These are phyloP conservation scores for Nidularia pulvinata DNA, from an alignment of 768 basidiomycete species.

Conservation along the genomic window DNA sequence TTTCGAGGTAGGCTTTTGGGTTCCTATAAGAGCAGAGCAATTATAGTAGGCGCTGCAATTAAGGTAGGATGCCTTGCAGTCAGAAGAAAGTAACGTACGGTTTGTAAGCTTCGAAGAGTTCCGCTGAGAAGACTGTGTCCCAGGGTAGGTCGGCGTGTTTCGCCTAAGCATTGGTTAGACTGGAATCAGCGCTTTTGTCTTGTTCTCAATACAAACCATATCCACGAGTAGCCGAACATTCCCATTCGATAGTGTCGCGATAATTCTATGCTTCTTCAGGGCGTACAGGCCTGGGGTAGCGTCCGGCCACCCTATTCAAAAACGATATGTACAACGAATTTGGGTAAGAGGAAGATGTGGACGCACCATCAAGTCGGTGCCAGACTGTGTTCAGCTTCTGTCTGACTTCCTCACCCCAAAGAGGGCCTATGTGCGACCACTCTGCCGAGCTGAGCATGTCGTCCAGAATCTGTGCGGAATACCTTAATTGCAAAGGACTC, in stretches of 20 bases:
- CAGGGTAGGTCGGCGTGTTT: conserved; percentile 62
- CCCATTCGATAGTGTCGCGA: conserved; percentile 63
- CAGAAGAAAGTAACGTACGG: conserved; percentile 44
- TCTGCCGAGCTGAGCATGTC: conserved; percentile 43
- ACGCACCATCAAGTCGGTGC: conserved; percentile 59
- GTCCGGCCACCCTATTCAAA: conserved; percentile 57
- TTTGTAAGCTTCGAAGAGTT: conserved; percentile 63
- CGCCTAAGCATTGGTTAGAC: conserved; percentile 34
- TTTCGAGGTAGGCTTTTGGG: conserved; percentile 48
- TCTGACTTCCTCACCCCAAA: conserved; percentile 44
- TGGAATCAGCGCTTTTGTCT: not conserved
- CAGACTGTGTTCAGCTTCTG: conserved; percentile 47
- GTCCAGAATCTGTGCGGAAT: conserved; percentile 49
- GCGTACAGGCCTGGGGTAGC: conserved; percentile 41
- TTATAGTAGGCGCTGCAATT: not conserved
- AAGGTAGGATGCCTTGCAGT: no score
- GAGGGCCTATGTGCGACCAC: conserved; percentile 47
- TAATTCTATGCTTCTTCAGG: conserved; percentile 49
- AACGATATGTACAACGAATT: not conserved
- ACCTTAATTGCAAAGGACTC: not conserved
- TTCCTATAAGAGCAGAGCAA: conserved; percentile 28
- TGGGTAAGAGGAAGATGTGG: not conserved
- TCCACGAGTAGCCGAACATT: conserved; percentile 61
- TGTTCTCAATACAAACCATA: conserved; percentile 40
- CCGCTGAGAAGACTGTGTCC: conserved; percentile 62